phyloP scores from a whole-genome alignment of 768 basidiomycete species.

The Agaricus blazei region DNA sequence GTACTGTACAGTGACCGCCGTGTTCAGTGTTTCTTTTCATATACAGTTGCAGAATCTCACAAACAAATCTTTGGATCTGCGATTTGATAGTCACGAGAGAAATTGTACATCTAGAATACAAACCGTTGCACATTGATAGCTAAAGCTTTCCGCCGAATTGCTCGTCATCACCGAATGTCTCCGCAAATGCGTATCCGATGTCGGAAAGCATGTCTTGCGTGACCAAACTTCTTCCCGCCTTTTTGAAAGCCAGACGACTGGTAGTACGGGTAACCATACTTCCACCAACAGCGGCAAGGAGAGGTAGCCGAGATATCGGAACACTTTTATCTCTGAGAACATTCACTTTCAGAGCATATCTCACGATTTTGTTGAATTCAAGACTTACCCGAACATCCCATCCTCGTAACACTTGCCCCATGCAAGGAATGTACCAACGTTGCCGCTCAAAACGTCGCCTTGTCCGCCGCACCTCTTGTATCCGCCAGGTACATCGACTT shows the following conservation, averaged over 20 bases:
- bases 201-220: constrained; percentile 74
- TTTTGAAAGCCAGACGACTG: constrained; percentile 69
- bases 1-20: background rate
- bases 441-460: constrained; percentile 89
- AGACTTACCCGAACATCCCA: constrained; percentile 69
- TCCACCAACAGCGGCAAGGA: constrained; percentile 81
- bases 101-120: background rate
- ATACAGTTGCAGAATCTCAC: background rate
- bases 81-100: background rate
- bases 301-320: constrained; percentile 63
- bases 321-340: constrained; percentile 44
- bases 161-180: constrained; percentile 59
- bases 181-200: constrained; percentile 63
- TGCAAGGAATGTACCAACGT: constrained; percentile 84
- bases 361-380: background rate
- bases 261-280: constrained; percentile 86
- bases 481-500: constrained; percentile 71
- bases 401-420: constrained; percentile 95
- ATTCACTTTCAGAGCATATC: background rate
- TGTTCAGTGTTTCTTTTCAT: background rate
- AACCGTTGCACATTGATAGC: background rate
- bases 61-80: background rate
- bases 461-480: constrained; percentile 94
- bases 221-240: constrained; percentile 75
- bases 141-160: constrained; percentile 32